phyloP scores from a whole-genome alignment of 2,329 filamentous ascomycete species.

The Neurospora sp. region DNA sequence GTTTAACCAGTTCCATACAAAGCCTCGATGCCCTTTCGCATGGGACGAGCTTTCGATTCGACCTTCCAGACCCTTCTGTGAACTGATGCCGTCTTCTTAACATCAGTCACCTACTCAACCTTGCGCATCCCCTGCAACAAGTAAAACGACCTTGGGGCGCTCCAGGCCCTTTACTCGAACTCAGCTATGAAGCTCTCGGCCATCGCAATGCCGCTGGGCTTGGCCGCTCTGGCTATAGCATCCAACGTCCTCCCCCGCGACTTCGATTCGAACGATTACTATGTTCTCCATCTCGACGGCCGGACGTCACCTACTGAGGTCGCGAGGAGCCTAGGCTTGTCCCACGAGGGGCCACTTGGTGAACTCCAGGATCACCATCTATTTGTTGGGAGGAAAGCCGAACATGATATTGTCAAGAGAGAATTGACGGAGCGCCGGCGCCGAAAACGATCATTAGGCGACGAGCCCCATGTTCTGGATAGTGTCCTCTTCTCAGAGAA shows the following conservation, averaged over 20 bases:
- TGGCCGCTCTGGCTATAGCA: slow-evolving; percentile 42
- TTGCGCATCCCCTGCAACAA: background rate
- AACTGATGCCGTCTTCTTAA: background rate
- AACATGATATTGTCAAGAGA: slow-evolving; percentile 48
- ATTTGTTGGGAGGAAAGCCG: slow-evolving; percentile 62
- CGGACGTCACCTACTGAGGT: slow-evolving; percentile 57
- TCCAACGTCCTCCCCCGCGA: slow-evolving; percentile 49
- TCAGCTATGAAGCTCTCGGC: slow-evolving; percentile 38
- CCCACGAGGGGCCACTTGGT: slow-evolving; percentile 72
- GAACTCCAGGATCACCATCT: slow-evolving; percentile 74
- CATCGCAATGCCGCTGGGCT: slow-evolving; percentile 39
- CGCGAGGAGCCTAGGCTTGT: slow-evolving; percentile 62
- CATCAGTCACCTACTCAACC: background rate
- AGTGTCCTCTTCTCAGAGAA: slow-evolving; percentile 72
- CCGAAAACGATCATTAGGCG: slow-evolving; percentile 47
- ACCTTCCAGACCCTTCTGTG: background rate
- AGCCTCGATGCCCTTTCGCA: background rate
- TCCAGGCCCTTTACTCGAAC: slow-evolving; percentile 4
- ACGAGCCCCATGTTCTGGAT: slow-evolving; percentile 51
- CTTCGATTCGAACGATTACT: slow-evolving; percentile 80
- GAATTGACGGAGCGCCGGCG: slow-evolving; percentile 45
- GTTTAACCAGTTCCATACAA: background rate
- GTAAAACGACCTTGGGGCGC: slow-evolving; percentile 1
- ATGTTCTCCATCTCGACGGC: slow-evolving; percentile 74
- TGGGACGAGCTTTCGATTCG: background rate